phyloP scores from a whole-genome alignment of 805 yeast species.

The Metahyphopichia silvanorum region DNA sequence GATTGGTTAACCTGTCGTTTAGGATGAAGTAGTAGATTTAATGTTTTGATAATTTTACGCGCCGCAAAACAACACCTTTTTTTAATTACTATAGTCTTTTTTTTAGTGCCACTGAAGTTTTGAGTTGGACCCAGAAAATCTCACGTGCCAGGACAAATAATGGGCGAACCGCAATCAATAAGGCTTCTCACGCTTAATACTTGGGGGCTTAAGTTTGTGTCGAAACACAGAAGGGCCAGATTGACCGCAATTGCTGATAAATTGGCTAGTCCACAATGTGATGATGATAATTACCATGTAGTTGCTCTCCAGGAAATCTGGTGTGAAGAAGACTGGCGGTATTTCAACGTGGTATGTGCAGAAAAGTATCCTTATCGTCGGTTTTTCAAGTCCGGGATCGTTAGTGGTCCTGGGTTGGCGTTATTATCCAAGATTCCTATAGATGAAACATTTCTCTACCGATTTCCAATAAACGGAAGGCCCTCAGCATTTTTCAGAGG shows the following conservation, averaged over 20 bases:
- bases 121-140: no score
- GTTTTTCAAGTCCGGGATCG: constrained; percentile 74
- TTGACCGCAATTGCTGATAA: constrained; percentile 70
- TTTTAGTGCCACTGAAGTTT: no score
- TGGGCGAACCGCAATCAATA: no score
- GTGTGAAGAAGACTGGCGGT: constrained; percentile 82
- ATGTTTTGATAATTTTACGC: no score
- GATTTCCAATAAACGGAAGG: constrained; percentile 91
- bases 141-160: no score
- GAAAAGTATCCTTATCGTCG: constrained; percentile 60
- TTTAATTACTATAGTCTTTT: no score
- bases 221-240: constrained; percentile 65
- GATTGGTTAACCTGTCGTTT: no score
- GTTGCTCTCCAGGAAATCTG: constrained; percentile 95
- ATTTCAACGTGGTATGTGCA: constrained; percentile 46
- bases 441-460: constrained; percentile 67
- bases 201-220: constrained; percentile 87
- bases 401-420: constrained; percentile 92
- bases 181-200: constrained; percentile 71
- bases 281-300: constrained; percentile 60
- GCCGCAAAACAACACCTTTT: no score
- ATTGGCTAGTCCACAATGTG: constrained; percentile 35
- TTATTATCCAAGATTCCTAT: constrained; percentile 83
- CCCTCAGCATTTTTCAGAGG: constrained; percentile 93
- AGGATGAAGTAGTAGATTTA: no score